Evolutionary conservation across 768 basidiomycete genomes (phyloP).

Genomic region (Punctularia strigosozonata): DNA sequence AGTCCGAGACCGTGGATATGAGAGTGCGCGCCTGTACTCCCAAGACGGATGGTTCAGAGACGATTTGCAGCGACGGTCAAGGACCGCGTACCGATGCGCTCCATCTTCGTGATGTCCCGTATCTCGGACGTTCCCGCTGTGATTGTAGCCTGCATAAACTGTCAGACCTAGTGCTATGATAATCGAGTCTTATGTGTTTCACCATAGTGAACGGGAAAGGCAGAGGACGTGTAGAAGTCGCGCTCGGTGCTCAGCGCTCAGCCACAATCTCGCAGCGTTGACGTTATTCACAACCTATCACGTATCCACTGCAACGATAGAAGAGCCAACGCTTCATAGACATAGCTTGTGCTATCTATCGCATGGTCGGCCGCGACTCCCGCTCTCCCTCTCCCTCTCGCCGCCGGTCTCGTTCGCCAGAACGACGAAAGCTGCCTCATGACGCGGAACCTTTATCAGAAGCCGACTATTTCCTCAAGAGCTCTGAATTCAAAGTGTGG

Average conservation of each 20-base stretch:
- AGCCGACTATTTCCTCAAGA: slow-evolving; percentile 84
- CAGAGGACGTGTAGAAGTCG: too few relatives aligned
- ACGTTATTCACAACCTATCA: too few relatives aligned
- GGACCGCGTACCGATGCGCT: slow-evolving; percentile 64
- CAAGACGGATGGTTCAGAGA: slow-evolving; percentile 6
- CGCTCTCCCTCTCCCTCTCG: slow-evolving; percentile 7
- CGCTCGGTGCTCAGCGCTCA: too few relatives aligned
- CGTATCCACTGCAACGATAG: too few relatives aligned
- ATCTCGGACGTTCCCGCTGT: slow-evolving; percentile 68
- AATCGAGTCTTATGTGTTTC: too few relatives aligned
- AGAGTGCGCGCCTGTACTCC: slow-evolving; percentile 67
- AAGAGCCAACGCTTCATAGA: too few relatives aligned
- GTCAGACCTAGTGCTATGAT: too few relatives aligned
- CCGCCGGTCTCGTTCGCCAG: slow-evolving; percentile 32
- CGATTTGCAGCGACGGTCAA: slow-evolving; percentile 1
- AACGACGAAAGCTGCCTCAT: slow-evolving; percentile 35
- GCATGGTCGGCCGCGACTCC: too few relatives aligned
- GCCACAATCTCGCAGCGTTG: too few relatives aligned
- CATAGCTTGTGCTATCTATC: too few relatives aligned
- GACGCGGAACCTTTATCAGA: slow-evolving; percentile 57
- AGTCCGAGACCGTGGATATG: slow-evolving; percentile 94
- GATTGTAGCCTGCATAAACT: slow-evolving; percentile 46
- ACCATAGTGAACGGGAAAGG: too few relatives aligned
- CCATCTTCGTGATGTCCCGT: slow-evolving; percentile 85
- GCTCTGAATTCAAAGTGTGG: slow-evolving; percentile 80